phyloP scores from a whole-genome alignment of 192 early-diverging fungal species.

The Pecoramyces ruminantium region DNA sequence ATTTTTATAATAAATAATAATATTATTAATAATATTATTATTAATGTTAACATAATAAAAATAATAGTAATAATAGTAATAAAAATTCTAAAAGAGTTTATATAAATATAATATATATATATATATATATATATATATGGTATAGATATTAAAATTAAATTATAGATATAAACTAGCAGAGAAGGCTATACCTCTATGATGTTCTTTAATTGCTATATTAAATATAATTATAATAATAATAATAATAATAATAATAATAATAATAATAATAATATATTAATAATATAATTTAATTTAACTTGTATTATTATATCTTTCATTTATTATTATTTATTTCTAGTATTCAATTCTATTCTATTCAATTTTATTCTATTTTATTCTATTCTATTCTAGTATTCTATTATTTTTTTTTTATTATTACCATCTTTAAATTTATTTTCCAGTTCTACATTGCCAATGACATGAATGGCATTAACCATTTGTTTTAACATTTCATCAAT shows the following conservation, averaged over 20 bases:
- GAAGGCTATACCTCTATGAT: constrained; percentile 95
- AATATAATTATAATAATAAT: neutral
- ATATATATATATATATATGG: too few species aligned
- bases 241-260: neutral
- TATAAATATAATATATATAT: too few species aligned
- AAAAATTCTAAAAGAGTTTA: too few species aligned
- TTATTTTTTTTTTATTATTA: neutral
- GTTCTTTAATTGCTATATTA: constrained; percentile 46
- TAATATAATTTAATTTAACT: neutral
- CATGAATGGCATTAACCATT: constrained; percentile 76
- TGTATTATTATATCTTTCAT: neutral
- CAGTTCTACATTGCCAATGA: constrained; percentile 81
- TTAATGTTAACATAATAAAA: too few species aligned
- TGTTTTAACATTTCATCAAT: constrained; percentile 82
- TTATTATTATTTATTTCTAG: too few species aligned
- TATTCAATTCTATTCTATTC: too few species aligned
- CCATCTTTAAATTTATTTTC: constrained; percentile 89
- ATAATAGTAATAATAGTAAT: too few species aligned
- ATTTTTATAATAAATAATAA: too few species aligned
- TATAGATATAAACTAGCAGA: constrained; percentile 80
- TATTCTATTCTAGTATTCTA: too few species aligned
- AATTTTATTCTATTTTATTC: too few species aligned
- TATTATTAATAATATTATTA: too few species aligned
- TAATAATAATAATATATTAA: neutral
- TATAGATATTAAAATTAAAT: neutral